Evolutionary conservation across 371 early-diverging fungal genomes (phyloP), one percentile per base, ranked within the genome.

Genomic region (Syncephalastrum racemosum): DNA sequence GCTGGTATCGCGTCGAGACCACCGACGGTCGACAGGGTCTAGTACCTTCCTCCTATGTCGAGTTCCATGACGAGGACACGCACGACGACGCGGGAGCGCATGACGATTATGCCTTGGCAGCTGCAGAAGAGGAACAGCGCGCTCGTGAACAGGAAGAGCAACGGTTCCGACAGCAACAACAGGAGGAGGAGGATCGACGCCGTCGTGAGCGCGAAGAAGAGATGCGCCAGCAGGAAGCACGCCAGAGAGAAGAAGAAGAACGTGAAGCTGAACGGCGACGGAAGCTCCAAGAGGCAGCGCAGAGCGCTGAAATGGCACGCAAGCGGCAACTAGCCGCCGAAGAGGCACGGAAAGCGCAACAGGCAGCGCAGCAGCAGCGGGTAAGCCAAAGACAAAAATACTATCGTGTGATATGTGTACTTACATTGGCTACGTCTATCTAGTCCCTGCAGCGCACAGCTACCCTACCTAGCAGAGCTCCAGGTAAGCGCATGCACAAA

Each of bases 1-100:
- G 90, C 39, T 92, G 92, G 94, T 88, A 87, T 86, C 77, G 64
- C 44, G 68, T 70, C 22, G 65, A 72, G 48, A 69, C 62, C 24
- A 61, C 59, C 14, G 67, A 69, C 41, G 73, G 71, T 16, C 62
- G 58, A 36, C 59, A 66, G 12, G 85, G 85, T 41, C 66, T 84
- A 42, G 79, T 84, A 14, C 85, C 85, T n/a, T 71, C 78, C 44
- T 62, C 75, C 8, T 84, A 84, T 54, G 59, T 84, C 8, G 49
- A 71, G 54, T 70, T 81, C 12, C 31, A n/a, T 25, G 23, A 22
- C n/a, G n/a, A 43, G 4, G 42, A 54, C 4, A 41, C 46, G 15
- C 20, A 48, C 16, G 58, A 63, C 20, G 54, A 48, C 19, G 58
- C 56, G 50, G 55, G 46, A 15, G 25, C 52, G n/a, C 53, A 47